Base-by-base conservation (phyloP, 352 stramenopile genomes). In the Globisporangium orthogonon region DNA sequence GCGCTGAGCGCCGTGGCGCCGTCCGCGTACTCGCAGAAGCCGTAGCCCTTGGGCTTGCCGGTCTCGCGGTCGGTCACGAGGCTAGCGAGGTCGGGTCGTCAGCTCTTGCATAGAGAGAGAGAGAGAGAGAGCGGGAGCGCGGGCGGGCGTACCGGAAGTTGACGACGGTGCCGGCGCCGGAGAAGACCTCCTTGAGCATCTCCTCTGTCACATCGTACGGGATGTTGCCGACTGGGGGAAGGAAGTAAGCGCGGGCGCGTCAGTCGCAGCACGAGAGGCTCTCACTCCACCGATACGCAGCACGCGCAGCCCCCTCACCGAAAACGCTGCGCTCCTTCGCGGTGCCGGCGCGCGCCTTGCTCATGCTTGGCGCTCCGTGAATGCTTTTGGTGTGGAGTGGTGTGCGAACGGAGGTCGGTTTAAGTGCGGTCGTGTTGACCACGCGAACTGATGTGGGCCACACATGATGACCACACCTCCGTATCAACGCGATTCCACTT, bases 121-220 rank as follows among this genome's bases (percentile, higher is more conserved):
- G 9, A 17, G 4, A 37, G 29, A 53, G 48, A 18, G 15, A 54
- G 23, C 23, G 23, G 9, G 29, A 52, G 35, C 4, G 3, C 35
- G 7, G 4, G 5, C 9, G 23, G 7, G 15, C 68, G 52, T 45
- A 94, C 84, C 84, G 78, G 56, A 94, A 94, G 61, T 90, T 94
- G 54, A 94, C 62, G 50, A 94, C 84, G 7, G 78, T 83, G 29
- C 84, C 84, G 14, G 81, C 84, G 52, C 87, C 82, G 10, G 84
- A 92, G 70, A 94, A 94, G 53, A 94, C 87, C 63, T 94, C 82
- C 60, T 86, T 86, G 41, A 94, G 82, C 80, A 82, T 82, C 10
- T 94, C 84, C 48, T 94, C 84, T 13, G 84, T 89, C 46, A 94
- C 84, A 77, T 94, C 84, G 65, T 94, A 94, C 49, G 84, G 84